Base-by-base conservation (phyloP, 805 yeast genomes). In the Myxozyma mucilagina region DNA sequence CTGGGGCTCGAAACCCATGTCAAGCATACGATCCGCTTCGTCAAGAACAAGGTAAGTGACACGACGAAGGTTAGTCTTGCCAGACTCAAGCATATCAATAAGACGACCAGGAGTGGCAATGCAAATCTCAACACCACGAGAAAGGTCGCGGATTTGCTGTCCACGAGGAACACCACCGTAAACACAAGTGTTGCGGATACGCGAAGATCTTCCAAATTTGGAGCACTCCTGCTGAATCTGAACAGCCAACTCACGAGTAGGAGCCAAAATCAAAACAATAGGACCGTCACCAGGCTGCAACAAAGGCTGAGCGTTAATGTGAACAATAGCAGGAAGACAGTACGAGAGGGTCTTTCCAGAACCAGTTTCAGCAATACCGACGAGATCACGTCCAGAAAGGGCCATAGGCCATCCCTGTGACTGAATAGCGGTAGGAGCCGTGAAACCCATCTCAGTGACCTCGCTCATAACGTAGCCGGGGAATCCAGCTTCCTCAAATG, bases 391-490 rank as follows among this genome's bases (percentile, higher is more conserved):
- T 81, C 99, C 99, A 71, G 93, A 86, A 61, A 92, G 82, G 73
- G 99, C 99, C 99, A 94, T 94, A 67, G 99, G 99, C 99, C 99
- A 94, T 81, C 99, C 99, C 81, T 94, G 99, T 78, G 97, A 90
- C 81, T 94, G 99, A 73, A 94, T 94, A 68, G 90, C 91, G 59
- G 99, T 94, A 71, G 99, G 99, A 67, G 80, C 84, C 59, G 87
- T 94, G 80, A 94, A 94, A 64, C 98, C 98, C 78, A 89, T 91
- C 62, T 86, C 86, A 78, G 88, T 84, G 70, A 94, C 92, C 81
- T 93, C 97, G 61, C 78, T 80, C 73, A 94, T 82, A 48, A 93
- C 97, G 75, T 93, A 92, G 70, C 85, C 89, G 39, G 99, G 99
- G 84, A 94, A 93, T 51, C 97, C 97, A 73, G 97, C 97, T 81